Base-by-base conservation (phyloP, 345 rosid species). In the Dimocarpus longan region DNA sequence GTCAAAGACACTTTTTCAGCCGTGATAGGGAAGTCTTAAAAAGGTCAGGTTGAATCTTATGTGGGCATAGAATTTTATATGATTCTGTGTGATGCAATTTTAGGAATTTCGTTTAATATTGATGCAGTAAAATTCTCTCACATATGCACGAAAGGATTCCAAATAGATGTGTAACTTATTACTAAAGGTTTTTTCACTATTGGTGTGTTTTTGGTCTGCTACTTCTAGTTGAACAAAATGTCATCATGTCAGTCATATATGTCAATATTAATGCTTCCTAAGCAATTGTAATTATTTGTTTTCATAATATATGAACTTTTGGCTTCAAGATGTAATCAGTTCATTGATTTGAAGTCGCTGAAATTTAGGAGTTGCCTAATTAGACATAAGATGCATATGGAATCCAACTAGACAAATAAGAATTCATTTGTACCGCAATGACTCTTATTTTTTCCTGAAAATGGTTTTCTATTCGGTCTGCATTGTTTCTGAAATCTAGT, bases 291-390 rank as follows among this genome's bases (percentile, higher is more conserved):
- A 37, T 13, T 72, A 72, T 37, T 5, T 50, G n/a, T 52, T 8
- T 54, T 26, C 24, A 26, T 71, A 48, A 11, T 52, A 8, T 18
- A 26, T 71, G 22, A 32, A 46, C 5, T 18, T 46, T 71, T 48
- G 43, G 74, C 71, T 43, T 46, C 54, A 43, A 12, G 46, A 42
- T 42, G 7, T n/a, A 11, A 9, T 32, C 26, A 19, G 26, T 72
- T 54, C 4, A 71, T 52, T 71, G 19, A 73, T 56, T 10, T 60
- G 13, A n/a, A 73, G 74, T 40, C 66, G 40, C 66, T n/a, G 10
- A n/a, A 72, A 19, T 37, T 57, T n/a, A n/a, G 4, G 50, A 73
- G 28, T 16, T 73, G 46, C 24, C 11, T 73, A 32, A 24, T 37
- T 56, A 37, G 50, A 57, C 16, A 28, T 37, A n/a, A 57, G 24